Evolutionary conservation across 116 monocot species (phyloP).

Genomic region (Phalaenopsis hybrid): DNA sequence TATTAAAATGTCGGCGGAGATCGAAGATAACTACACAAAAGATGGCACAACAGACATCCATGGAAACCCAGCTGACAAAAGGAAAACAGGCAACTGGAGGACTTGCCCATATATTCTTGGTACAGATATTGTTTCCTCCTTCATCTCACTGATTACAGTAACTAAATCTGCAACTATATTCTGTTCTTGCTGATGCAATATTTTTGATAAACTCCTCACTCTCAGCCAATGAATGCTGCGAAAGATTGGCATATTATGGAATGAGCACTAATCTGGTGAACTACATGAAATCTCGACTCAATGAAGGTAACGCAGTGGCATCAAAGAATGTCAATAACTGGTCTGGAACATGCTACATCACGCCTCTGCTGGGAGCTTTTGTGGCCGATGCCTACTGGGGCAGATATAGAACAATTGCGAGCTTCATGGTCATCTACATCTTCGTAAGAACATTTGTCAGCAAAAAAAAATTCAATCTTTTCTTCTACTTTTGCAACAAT

Average conservation of each 20-base stretch:
- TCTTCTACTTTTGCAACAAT: background rate
- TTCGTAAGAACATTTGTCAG: conserved; percentile 16
- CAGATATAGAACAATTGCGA: conserved; percentile 45
- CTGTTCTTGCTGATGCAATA: background rate
- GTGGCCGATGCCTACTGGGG: conserved; percentile 52
- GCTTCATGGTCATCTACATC: conserved; percentile 52
- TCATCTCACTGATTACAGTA: background rate
- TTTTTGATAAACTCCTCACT: background rate
- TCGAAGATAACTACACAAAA: conserved; percentile 31
- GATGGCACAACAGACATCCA: conserved; percentile 40
- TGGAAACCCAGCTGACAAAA: conserved; percentile 46
- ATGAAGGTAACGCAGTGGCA: conserved; percentile 30
- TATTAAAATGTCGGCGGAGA: background rate
- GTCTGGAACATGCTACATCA: conserved; percentile 60
- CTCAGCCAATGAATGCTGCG: conserved; percentile 46
- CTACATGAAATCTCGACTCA: conserved; percentile 33
- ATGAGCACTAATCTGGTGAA: conserved; percentile 60
- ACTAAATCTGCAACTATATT: too few relatives aligned
- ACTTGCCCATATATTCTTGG: conserved; percentile 65
- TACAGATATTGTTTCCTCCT: background rate
- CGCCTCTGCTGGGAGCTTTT: conserved; percentile 46
- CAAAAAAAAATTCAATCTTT: background rate
- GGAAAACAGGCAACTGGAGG: conserved; percentile 46
- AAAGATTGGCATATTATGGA: conserved; percentile 58
- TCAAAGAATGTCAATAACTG: conserved; percentile 54